phyloP scores from a whole-genome alignment of 2,329 filamentous ascomycete genomes.

The Beauveria sp. region DNA sequence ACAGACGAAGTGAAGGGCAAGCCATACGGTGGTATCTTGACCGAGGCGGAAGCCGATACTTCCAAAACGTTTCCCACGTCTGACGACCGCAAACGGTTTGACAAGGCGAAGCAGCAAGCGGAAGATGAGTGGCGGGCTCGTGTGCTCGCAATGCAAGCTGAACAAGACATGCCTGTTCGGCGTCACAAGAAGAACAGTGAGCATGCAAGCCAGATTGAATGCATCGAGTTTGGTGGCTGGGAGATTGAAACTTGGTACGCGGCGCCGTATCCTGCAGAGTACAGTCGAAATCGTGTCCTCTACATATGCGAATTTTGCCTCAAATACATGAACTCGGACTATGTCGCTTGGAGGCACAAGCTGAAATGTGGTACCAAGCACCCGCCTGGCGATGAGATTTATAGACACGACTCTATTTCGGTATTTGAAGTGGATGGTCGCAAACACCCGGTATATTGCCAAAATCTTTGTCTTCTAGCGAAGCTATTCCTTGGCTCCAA shows the following conservation, averaged over 20 bases:
- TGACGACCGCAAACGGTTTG: conserved; percentile 78
- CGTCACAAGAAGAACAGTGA: conserved; percentile 70
- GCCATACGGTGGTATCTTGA: conserved; percentile 89
- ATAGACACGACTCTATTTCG: conserved; percentile 80
- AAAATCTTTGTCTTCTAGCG: conserved; percentile 90
- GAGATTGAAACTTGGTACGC: conserved; percentile 99
- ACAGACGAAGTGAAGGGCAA: conserved; percentile 84
- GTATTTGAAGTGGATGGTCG: conserved; percentile 97
- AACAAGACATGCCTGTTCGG: conserved; percentile 53
- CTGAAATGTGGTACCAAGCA: conserved; percentile 95
- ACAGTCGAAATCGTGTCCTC: conserved; percentile 91
- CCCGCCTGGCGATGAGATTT: conserved; percentile 95
- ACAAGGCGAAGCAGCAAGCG: conserved; percentile 80
- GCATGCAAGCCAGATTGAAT: conserved; percentile 93
- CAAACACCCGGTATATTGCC: conserved; percentile 97
- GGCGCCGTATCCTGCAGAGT: conserved; percentile 95
- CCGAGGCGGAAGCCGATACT: conserved; percentile 84
- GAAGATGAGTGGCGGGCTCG: conserved; percentile 84
- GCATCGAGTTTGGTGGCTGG: conserved; percentile 94
- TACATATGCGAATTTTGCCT: conserved; percentile 99
- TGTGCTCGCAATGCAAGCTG: conserved; percentile 52
- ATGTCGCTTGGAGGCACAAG: conserved; percentile 96
- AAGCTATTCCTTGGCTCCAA: conserved; percentile 99
- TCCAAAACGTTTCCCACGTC: conserved; percentile 75
- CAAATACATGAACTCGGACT: conserved; percentile 99